Evolutionary conservation across 345 rosid genomes (phyloP).

Genomic region (Aethionema arabicum): DNA sequence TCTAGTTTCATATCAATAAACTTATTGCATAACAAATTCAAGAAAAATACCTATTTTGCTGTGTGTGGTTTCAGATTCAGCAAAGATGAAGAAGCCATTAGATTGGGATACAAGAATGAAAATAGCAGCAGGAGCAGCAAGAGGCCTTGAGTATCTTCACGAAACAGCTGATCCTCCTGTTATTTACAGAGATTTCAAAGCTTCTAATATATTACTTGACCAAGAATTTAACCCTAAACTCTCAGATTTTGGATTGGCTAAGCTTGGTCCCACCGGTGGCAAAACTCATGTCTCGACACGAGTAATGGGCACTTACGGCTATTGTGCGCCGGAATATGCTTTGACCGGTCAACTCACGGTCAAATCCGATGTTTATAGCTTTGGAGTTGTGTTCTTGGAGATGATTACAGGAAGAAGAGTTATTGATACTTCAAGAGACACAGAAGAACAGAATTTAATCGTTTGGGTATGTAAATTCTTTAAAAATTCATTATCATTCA

Average conservation of each 20-base stretch:
- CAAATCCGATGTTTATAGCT: constrained; percentile 82
- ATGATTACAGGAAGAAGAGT: constrained; percentile 83
- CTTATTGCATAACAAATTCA: background rate
- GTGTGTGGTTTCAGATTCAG: constrained; percentile 38
- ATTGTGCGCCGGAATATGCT: constrained; percentile 80
- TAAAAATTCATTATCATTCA: background rate
- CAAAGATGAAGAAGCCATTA: constrained; percentile 44
- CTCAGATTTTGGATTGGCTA: constrained; percentile 85
- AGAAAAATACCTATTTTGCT: background rate
- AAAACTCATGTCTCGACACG: constrained; percentile 72
- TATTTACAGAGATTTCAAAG: constrained; percentile 77
- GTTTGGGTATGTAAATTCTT: constrained; percentile 51
- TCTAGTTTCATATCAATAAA: background rate
- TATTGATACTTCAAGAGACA: constrained; percentile 58
- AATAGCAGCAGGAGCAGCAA: constrained; percentile 72
- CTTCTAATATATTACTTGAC: constrained; percentile 70
- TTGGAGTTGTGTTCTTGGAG: constrained; percentile 79
- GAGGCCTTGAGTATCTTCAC: constrained; percentile 79
- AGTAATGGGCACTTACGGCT: constrained; percentile 90
- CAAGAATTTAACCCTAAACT: constrained; percentile 63
- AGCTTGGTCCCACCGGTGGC: constrained; percentile 75
- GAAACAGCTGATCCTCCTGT: constrained; percentile 73
- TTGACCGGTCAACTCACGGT: constrained; percentile 63
- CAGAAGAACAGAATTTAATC: constrained; percentile 66
- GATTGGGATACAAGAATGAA: constrained; percentile 80